Base-by-base conservation (phyloP, 2,329 filamentous ascomycete genomes). In the Talaromyces marneffei region DNA sequence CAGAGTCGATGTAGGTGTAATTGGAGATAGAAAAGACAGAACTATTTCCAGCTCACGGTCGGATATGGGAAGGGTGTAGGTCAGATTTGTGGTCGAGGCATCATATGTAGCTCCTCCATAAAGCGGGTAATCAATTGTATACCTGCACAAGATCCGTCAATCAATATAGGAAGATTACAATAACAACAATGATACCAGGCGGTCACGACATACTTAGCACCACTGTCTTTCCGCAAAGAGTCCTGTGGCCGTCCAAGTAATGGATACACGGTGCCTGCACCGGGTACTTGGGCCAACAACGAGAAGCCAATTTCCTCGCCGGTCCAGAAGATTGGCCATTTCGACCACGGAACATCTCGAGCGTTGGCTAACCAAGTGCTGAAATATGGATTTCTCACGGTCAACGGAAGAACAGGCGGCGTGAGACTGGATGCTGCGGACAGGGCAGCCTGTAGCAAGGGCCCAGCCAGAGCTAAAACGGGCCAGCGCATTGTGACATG, bases 321-420 rank as follows among this genome's bases (percentile, higher is more conserved):
- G 6, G 87, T 90, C 81, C 87, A 92, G 73, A 92, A 92, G 73
- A 93, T 93, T 25, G 91, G 91, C 91, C 91, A 96, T 75, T 85
- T 83, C 59, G 85, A 83, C 91, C 91, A 95, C 1, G 91, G 91
- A 50, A 82, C 82, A 60, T 88, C 83, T 66, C 91, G 83, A 42
- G 90, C 89, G 91, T 78, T 81, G 74, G 83, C 68, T 44, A 89
- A 78, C 88, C 89, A 91, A n/a, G 86, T 84, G 70, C 85, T 91
- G 4, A 94, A 77, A 69, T 93, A 94, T 1, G 90, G 90, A 39
- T 86, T 89, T 62, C 86, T 85, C 50, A 93, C 90, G 33, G 88
- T 87, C 55, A 94, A 75, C 18, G 90, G 90, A 40, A 90, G 81
- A 1, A 89, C 84, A 10, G 88, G 88, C 60, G 85, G 84, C 31